Percentiles rank a stretch among this genome's conserved stretches.
Conservation (phyloP, 768 basidiomycete species). For the Suillus lakei region DNA sequence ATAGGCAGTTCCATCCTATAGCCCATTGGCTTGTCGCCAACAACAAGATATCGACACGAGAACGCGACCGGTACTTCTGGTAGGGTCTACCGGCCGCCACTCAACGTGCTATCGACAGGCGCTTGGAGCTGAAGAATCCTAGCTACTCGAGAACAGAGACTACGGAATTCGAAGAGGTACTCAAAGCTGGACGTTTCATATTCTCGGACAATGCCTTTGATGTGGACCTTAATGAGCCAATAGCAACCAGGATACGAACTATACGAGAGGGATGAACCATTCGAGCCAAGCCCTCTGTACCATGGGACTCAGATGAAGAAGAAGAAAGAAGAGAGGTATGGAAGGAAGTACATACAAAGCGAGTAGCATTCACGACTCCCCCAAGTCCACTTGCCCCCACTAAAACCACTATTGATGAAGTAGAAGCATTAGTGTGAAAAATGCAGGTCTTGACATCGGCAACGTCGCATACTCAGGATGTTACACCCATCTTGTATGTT, state of each 20-base stretch:
- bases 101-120: background rate
- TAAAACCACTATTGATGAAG: background rate
- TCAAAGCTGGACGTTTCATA: background rate
- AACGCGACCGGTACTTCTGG: constrained; percentile 2
- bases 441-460: background rate
- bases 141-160: background rate
- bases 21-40: constrained; percentile 6
- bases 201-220: constrained; percentile 12
- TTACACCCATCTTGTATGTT: background rate
- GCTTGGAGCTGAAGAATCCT: constrained; percentile 3
- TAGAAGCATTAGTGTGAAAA: background rate
- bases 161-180: constrained; percentile 4
- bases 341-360: too few relatives aligned
- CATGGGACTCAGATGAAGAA: too few relatives aligned
- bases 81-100: too few relatives aligned
- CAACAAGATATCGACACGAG: constrained; percentile 6
- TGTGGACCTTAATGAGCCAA: background rate
- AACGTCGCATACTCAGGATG: background rate
- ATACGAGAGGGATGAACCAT: background rate
- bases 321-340: too few relatives aligned
- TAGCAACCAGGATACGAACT: background rate
- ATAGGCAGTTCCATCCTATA: background rate
- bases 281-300: too few relatives aligned
- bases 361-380: background rate
- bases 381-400: background rate